Percentiles rank a stretch among this genome's conserved stretches.
Evolutionary conservation across 495 filamentous ascomycete genomes (phyloP).

Genomic region (Ascodesmis nigricans): DNA sequence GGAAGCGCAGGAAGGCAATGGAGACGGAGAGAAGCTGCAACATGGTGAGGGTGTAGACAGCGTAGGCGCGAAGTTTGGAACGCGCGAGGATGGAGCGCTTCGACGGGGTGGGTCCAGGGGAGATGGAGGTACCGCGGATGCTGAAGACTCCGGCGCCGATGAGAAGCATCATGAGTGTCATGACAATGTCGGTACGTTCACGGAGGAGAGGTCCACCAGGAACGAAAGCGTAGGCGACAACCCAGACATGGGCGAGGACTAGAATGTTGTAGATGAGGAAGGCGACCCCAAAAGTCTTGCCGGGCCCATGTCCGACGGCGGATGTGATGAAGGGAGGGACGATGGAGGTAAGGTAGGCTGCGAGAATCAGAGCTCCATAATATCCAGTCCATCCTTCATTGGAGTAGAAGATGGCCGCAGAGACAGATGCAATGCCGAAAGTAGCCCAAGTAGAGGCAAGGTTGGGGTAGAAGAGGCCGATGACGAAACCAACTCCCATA

Average conservation of each 20-base stretch:
- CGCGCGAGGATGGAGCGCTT: constrained; percentile 31
- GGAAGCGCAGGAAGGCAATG: constrained; percentile 82
- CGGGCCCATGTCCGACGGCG: constrained; percentile 53
- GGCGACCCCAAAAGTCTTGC: constrained; percentile 58
- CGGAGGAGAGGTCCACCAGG: constrained; percentile 82
- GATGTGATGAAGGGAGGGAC: constrained; percentile 52
- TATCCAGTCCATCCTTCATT: constrained; percentile 63
- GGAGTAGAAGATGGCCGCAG: constrained; percentile 50
- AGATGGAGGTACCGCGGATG: constrained; percentile 35
- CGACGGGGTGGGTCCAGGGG: constrained; percentile 21
- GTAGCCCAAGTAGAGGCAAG: constrained; percentile 59
- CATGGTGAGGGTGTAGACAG: constrained; percentile 34
- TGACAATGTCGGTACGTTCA: constrained; percentile 89
- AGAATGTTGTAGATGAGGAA: constrained; percentile 81
- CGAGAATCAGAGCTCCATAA: constrained; percentile 54
- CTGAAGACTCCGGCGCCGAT: constrained; percentile 67
- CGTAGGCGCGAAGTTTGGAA: constrained; percentile 39
- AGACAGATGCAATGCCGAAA: constrained; percentile 53
- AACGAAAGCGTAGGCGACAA: constrained; percentile 98
- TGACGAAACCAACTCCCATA: constrained; percentile 67
- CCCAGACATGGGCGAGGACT: constrained; percentile 90
- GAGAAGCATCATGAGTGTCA: constrained; percentile 61
- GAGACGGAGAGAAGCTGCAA: constrained; percentile 48
- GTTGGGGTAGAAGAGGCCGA: constrained; percentile 49
- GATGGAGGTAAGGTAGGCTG: constrained; percentile 65